Evolutionary conservation across 208 protist species (phyloP), one percentile per base, ranked within the genome.

Genomic region (Lotmaria passim): DNA sequence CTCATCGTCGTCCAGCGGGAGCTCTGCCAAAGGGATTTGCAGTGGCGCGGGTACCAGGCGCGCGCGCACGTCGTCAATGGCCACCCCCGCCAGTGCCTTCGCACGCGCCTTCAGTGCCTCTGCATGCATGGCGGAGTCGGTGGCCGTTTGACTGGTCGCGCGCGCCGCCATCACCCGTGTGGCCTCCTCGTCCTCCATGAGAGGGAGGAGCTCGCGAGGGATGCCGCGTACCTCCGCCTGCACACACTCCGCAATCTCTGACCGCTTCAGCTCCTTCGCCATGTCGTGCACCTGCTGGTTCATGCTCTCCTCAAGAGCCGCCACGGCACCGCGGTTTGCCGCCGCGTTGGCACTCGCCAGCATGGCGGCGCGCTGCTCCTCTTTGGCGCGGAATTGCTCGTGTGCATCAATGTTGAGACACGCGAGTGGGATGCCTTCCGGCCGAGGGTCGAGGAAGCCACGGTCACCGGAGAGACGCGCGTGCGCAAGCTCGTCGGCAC

Each of bases 281-380:
- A 74, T 52, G 17, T 76, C 58, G 56, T 81, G 78, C 15, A 72
- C 78, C 48, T 79, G 81, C 17, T 67, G 48, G 56, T 89, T 86
- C 79, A 91, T 82, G 52, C 72, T 69, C 33, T 85, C 76, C 63
- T 88, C 78, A 2, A 91, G 69, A 0, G 72, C 68, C 4, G 24
- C 31, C 28, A 91, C 74, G 1, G 66, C 72, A 43, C 62, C 36
- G 24, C 36, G 39, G 30, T 73, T 75, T 11, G 81, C 73, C 28
- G 33, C 73, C 10, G 63, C 44, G 39, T 78, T 57, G 26, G 71
- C 69, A 30, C 79, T 61, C 28, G 51, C 80, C 34, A 73, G 58
- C n/a, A 81, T 71, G 30, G 73, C 44, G 0, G 79, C 79, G 17
- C 78, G 64, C 41, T 78, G 78, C 52, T 87, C 73, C 63, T 82